phyloP scores from a whole-genome alignment of 306 rosid genomes.

The Malus sieversii region DNA sequence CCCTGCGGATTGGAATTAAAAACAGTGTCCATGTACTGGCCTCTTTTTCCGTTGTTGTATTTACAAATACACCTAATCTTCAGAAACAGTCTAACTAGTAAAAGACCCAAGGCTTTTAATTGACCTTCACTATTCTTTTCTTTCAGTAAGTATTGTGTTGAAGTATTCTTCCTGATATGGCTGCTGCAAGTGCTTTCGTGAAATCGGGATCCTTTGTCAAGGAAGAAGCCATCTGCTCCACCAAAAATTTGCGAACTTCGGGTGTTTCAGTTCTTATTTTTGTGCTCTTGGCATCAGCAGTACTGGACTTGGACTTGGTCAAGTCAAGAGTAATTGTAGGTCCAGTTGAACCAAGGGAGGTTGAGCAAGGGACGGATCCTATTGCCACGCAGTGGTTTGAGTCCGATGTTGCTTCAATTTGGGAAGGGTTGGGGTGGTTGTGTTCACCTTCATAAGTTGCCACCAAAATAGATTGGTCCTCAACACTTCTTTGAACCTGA shows the following conservation, averaged over 20 bases:
- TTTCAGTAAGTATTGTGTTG: constrained; percentile 21
- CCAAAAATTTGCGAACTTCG: constrained; percentile 52
- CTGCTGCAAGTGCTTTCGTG: constrained; percentile 88
- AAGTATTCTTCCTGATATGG: constrained; percentile 72
- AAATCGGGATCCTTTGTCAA: constrained; percentile 88
- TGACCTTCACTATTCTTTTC: constrained; percentile 11
- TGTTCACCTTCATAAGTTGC: constrained; percentile 99
- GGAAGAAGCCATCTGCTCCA: constrained; percentile 93
- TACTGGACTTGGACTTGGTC: constrained; percentile 40
- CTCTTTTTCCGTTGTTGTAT: constrained; percentile 37
- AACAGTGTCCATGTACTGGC: background rate
- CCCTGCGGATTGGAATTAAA: constrained; percentile 29
- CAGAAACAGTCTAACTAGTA: constrained; percentile 8
- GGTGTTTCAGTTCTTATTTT: constrained; percentile 44
- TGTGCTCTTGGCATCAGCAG: constrained; percentile 19
- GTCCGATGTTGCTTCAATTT: constrained; percentile 47
- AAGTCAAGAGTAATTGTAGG: constrained; percentile 51
- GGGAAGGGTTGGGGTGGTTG: constrained; percentile 66
- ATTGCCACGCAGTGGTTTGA: constrained; percentile 31
- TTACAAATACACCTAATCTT: constrained; percentile 47
- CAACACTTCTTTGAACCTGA: constrained; percentile 94
- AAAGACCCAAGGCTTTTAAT: constrained; percentile 1
- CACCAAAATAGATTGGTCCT: constrained; percentile 78
- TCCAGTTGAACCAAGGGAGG: constrained; percentile 36
- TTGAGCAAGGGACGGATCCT: constrained; percentile 38